Evolutionary conservation across 2,329 filamentous ascomycete species (phyloP).

Genomic region (Ilyonectria sp.): DNA sequence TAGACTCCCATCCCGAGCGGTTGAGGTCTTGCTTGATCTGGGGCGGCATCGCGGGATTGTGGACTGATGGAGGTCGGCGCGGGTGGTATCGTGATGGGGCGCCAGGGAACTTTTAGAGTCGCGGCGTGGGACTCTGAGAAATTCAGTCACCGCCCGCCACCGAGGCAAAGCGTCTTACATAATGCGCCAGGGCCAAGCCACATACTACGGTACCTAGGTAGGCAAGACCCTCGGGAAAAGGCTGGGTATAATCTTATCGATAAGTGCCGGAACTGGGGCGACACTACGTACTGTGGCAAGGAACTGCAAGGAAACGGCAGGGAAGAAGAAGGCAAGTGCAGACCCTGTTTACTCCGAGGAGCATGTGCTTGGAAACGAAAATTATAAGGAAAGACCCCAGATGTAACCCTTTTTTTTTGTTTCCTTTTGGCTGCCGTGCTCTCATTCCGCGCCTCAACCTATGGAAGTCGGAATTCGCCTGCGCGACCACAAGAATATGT

Average conservation of each 20-base stretch:
- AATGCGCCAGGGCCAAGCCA: conserved; percentile 33
- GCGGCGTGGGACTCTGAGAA: conserved; percentile 40
- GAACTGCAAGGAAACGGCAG: conserved; percentile 15
- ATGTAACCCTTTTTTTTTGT: conserved; percentile 12
- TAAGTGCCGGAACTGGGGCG: conserved; percentile 30
- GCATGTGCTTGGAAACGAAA: conserved; percentile 21
- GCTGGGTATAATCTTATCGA: conserved; percentile 45
- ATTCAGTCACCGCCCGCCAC: conserved; percentile 44
- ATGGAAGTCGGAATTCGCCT: conserved; percentile 26
- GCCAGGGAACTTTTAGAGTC: conserved; percentile 43
- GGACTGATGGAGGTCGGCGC: conserved; percentile 38
- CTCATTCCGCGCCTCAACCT: neutral
- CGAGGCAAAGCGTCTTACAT: conserved; percentile 38
- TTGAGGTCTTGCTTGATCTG: conserved; percentile 98
- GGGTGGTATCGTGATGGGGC: conserved; percentile 38
- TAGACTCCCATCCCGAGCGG: conserved; percentile 95
- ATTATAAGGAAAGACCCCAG: conserved; percentile 7
- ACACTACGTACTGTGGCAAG: neutral
- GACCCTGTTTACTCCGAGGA: conserved; percentile 20
- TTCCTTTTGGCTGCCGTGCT: neutral
- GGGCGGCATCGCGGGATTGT: conserved; percentile 74
- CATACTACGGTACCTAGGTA: neutral
- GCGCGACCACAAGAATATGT: conserved; percentile 9
- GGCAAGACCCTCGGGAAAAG: conserved; percentile 10
- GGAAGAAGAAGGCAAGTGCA: conserved; percentile 2